phyloP scores from a whole-genome alignment of 495 filamentous ascomycete species.

The Penicillium tannophilum region DNA sequence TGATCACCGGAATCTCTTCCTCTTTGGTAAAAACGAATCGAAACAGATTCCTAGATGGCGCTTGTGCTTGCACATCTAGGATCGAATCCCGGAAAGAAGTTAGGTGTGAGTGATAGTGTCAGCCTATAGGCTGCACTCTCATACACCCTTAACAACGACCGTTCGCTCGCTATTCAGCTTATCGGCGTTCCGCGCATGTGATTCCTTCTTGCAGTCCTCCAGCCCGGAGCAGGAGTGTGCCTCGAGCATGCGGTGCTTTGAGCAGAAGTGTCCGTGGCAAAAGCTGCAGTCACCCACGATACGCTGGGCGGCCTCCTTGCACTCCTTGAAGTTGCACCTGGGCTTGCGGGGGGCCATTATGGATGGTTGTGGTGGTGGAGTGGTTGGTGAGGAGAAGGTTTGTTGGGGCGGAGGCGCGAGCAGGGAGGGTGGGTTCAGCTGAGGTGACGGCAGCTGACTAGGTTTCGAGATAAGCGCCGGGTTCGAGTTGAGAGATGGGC shows the following conservation, averaged over 20 bases:
- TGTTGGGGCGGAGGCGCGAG: background rate
- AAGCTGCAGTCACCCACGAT: constrained; percentile 97
- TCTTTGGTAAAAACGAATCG: background rate
- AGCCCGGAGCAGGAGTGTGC: constrained; percentile 91
- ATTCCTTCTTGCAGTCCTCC: constrained; percentile 96
- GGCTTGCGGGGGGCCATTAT: constrained; percentile 74
- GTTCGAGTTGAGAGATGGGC: constrained; percentile 19
- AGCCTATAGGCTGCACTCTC: constrained; percentile 14
- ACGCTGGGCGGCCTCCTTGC: constrained; percentile 79
- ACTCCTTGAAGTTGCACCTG: constrained; percentile 85
- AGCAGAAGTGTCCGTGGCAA: constrained; percentile 91
- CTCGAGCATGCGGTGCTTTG: constrained; percentile 89
- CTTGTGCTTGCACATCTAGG: too few species aligned
- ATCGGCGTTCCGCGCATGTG: constrained; percentile 86
- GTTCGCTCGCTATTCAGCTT: constrained; percentile 91
- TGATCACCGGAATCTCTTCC: constrained; percentile 11
- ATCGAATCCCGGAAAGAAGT: too few species aligned
- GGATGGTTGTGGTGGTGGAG: constrained; percentile 13
- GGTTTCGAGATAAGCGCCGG: constrained; percentile 15
- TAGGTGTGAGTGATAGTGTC: too few species aligned
- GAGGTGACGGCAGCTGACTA: constrained; percentile 31
- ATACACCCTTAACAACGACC: constrained; percentile 65
- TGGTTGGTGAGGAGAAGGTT: constrained; percentile 11
- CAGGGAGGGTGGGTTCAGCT: constrained; percentile 18
- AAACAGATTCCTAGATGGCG: background rate